Evolutionary conservation across 2,329 filamentous ascomycete genomes (phyloP).

Genomic region (Colletotrichum graminicola): DNA sequence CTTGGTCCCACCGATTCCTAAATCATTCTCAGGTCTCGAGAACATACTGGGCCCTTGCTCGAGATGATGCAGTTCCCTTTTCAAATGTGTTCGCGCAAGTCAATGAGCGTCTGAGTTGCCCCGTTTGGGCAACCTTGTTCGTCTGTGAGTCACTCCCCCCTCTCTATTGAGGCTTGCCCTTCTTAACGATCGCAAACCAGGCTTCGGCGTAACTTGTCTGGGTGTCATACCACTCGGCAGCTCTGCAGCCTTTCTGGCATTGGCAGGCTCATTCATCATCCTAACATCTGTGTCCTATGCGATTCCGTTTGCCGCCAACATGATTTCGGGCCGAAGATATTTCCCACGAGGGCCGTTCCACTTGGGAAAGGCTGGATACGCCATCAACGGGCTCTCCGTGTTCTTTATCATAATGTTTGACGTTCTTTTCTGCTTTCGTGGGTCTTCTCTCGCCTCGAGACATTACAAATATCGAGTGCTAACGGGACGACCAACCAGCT

Average conservation of each 20-base stretch:
- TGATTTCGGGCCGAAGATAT: conserved; percentile 63
- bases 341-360: conserved; percentile 66
- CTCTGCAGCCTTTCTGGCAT: conserved; percentile 66
- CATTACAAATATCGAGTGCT: background rate
- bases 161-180: background rate
- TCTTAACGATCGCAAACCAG: conserved; percentile 34
- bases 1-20: background rate
- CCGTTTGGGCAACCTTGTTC: conserved; percentile 69
- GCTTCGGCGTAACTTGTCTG: conserved; percentile 63
- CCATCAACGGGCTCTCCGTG: conserved; percentile 63
- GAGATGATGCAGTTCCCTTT: conserved; percentile 72
- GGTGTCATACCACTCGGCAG: conserved; percentile 69
- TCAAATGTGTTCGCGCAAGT: conserved; percentile 51
- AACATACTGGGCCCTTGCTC: conserved; percentile 66
- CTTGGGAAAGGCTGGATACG: conserved; percentile 63
- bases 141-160: conserved; percentile 50
- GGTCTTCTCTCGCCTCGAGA: conserved; percentile 44
- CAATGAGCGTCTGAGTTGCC: conserved; percentile 67
- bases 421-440: conserved; percentile 72
- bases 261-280: conserved; percentile 70
- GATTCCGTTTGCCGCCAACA: conserved; percentile 61
- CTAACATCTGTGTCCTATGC: conserved; percentile 68
- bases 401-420: conserved; percentile 67
- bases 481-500: conserved; percentile 47
- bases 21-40: conserved; percentile 43